Base-by-base conservation (phyloP, 2,329 filamentous ascomycete genomes). In the Alternaria triticimaculans region DNA sequence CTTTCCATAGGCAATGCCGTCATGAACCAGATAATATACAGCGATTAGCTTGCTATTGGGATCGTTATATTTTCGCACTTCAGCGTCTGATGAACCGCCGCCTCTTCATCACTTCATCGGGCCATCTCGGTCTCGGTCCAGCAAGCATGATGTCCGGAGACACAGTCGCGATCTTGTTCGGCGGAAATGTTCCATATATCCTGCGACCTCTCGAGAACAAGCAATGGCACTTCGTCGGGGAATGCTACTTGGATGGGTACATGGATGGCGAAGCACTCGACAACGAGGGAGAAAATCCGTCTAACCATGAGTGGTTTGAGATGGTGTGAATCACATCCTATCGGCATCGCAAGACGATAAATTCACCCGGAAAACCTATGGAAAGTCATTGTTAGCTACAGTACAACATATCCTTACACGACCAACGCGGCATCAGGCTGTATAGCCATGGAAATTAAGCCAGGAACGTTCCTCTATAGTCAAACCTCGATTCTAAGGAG, bases 251-350 rank as follows among this genome's bases (percentile, higher is more conserved):
- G 2, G 37, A 41, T 18, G 37, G 37, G 7, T 41, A 41, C 37
- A 41, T 41, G 37, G 0, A 41, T 11, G 37, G 33, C 33, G 33
- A 41, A 41, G 33, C 33, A 37, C 6, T 37, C 28, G 12, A 12
- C 11, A 14, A 7, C 0, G 33, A 37, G 14, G 33, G 15, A 1
- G 1, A 4, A 2, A 1, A n/a, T 5, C 1, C 4, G 0, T 37
- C 33, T 3, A 37, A 3, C 1, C 0, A 37, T 41, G n/a, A 41
- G 37, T 41, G 37, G 37, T 41, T 41, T 3, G 37, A 18, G 10
- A 5, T 41, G 37, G 37, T 41, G n/a, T 41, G 9, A 37, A 33
- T 4, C 1, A 30, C 5, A 12, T 6, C 0, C 11, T 12, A 12
- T 6, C 9, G 28, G 28, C 28, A 30, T 30, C 3, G 1, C 1